These are phyloP conservation scores for Ascochyta clinopodiicola DNA, from an alignment of 2,329 filamentous ascomycete genomes.

Conservation along the genomic window DNA sequence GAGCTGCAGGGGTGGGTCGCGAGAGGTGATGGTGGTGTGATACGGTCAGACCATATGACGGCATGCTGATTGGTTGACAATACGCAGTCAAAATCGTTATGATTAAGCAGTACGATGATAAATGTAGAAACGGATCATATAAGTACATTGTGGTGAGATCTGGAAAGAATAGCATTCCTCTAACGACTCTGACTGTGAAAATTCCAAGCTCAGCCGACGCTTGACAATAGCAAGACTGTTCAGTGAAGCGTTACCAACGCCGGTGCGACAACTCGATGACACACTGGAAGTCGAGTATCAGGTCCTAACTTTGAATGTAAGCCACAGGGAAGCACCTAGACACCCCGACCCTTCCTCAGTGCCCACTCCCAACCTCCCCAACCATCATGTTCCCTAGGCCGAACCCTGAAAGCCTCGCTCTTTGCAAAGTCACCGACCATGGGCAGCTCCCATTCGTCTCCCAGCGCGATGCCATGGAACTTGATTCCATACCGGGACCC, in stretches of 20 bases:
- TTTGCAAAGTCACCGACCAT: not conserved
- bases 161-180: not conserved
- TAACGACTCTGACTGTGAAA: not conserved
- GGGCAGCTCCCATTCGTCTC: conserved; percentile 22
- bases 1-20: not conserved
- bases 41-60: conserved; percentile 6
- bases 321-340: not conserved
- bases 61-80: not conserved
- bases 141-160: not conserved
- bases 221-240: not conserved
- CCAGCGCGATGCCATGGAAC: conserved; percentile 21
- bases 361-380: conserved; percentile 35
- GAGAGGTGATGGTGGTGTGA: conserved; percentile 15
- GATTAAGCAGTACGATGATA: not conserved
- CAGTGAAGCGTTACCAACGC: too few species aligned
- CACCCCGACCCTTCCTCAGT: conserved; percentile 11
- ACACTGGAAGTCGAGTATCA: too few species aligned
- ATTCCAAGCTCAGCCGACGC: not conserved
- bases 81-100: not conserved
- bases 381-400: conserved; percentile 23
- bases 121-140: not conserved
- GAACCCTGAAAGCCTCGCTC: conserved; percentile 18
- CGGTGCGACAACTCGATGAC: too few species aligned
- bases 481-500: conserved; percentile 28
- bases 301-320: not conserved